Conservation (phyloP, 169 alveolate species). For the Neospora caninum region DNA sequence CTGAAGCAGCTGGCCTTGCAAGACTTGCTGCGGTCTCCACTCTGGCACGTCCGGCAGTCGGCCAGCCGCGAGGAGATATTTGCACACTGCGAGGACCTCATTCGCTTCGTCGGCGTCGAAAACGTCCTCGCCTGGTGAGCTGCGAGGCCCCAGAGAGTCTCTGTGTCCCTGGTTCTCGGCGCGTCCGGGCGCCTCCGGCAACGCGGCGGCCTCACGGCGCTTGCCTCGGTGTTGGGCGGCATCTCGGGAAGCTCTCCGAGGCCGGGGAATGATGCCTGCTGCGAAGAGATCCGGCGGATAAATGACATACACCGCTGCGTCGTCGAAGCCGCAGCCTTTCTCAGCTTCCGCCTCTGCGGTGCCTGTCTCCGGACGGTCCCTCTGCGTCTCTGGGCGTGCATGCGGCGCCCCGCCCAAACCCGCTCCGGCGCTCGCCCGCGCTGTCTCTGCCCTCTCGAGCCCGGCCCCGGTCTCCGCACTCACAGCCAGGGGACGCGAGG, state of each 20-base stretch:
- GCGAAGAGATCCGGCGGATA: background rate
- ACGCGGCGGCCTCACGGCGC: background rate
- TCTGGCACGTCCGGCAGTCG: background rate
- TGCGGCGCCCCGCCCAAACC: background rate
- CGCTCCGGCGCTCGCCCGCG: background rate
- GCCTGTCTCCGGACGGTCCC: background rate
- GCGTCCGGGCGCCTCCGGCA: background rate
- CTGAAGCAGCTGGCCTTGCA: constrained; percentile 48
- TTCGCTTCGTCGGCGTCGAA: background rate
- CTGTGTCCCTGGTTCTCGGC: background rate
- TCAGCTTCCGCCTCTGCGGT: background rate
- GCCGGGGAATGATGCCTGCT: background rate
- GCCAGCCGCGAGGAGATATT: background rate
- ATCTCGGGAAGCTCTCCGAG: background rate
- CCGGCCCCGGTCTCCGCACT: background rate
- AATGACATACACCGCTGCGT: background rate
- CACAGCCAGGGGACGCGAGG: background rate
- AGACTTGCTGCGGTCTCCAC: constrained; percentile 25
- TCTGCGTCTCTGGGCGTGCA: background rate
- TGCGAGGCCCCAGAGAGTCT: background rate
- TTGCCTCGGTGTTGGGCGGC: background rate
- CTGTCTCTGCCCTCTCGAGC: background rate
- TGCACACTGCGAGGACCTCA: background rate
- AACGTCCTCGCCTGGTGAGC: background rate
- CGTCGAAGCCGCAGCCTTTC: background rate